Evolutionary conservation across 441 rosid genomes (phyloP), one percentile per base, ranked within the genome.

Genomic region (Mallotus repandus): DNA sequence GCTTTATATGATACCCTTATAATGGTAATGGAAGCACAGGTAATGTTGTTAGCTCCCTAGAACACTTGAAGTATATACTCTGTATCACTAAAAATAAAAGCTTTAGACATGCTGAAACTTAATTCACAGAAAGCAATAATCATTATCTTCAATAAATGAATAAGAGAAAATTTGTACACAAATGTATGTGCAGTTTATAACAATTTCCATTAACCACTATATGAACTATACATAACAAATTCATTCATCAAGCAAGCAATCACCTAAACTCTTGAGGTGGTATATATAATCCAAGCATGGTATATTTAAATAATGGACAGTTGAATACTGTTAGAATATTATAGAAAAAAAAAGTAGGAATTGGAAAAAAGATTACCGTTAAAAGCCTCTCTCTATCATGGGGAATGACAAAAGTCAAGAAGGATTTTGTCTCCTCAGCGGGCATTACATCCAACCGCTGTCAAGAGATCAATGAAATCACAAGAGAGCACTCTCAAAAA

Each of bases 371-470:
- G 55, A 54, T 87, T 82, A 89, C 98, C 63, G 81, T 84, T 84
- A 93, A 70, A 71, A 84, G 83, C 61, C 79, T 78, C 81, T 93
- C 99, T 81, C 80, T 84, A 64, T 88, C 91, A 45, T 84, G 97
- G 8, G 99, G 95, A 78, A 96, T 91, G 74, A 93, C 92, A 65
- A 82, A 96, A 41, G 98, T 90, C 82, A 91, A 73, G 86, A 84
- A 93, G n/a, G 96, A 79, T 78, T 74, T 89, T 63, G 78, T 89
- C 82, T 93, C 95, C 82, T 96, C 92, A 46, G 74, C 81, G 13
- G 99, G 93, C 38, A 70, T 82, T 29, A 89, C 87, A 72, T 82
- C 84, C 77, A 95, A 77, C 70, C 65, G 84, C 98, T 91, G 91
- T 78, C 69, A 79, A 70, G 63, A 46, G 14, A 60, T 22, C 19